phyloP scores from a whole-genome alignment of 2,329 filamentous ascomycete species.

The Colletotrichum cereale region DNA sequence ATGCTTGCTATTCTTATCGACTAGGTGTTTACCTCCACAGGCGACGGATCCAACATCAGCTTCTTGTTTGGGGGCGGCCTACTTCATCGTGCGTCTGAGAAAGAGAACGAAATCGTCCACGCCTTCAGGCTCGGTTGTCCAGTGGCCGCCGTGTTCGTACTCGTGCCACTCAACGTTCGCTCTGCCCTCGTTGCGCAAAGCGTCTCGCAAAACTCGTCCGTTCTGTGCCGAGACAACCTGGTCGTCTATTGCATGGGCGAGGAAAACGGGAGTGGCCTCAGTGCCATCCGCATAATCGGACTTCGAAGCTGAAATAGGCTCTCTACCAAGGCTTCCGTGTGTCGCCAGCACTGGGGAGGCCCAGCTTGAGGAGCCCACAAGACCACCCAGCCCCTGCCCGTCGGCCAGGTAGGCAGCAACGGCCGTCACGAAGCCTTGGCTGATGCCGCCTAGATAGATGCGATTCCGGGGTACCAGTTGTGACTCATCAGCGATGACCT shows the following conservation, averaged over 20 bases:
- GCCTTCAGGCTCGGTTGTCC: constrained; percentile 46
- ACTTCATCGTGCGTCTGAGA: constrained; percentile 19
- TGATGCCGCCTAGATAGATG: constrained; percentile 50
- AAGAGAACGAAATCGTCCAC: constrained; percentile 44
- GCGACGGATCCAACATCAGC: background rate
- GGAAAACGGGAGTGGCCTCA: constrained; percentile 44
- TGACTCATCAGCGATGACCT: constrained; percentile 44
- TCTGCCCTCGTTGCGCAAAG: constrained; percentile 25
- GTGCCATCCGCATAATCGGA: background rate
- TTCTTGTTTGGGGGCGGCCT: background rate
- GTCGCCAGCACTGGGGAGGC: background rate
- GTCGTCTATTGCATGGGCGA: constrained; percentile 48
- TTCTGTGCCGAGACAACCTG: constrained; percentile 46
- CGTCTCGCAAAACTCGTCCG: constrained; percentile 43
- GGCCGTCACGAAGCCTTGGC: constrained; percentile 49
- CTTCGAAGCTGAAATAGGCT: background rate
- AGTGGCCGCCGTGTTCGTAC: constrained; percentile 47
- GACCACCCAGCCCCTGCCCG: constrained; percentile 42
- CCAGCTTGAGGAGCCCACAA: constrained; percentile 49
- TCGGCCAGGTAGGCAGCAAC: constrained; percentile 40
- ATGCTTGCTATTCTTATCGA: background rate
- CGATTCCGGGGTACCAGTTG: constrained; percentile 39
- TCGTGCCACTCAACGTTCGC: constrained; percentile 46
- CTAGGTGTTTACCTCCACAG: too few species aligned
- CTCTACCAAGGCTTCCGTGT: too few species aligned